A percentile compares a stretch with the other conserved stretches of the same genome.
These are phyloP conservation scores for Fraxinus excelsior DNA, from an alignment of 257 asterid genomes.

Conservation along the genomic window DNA sequence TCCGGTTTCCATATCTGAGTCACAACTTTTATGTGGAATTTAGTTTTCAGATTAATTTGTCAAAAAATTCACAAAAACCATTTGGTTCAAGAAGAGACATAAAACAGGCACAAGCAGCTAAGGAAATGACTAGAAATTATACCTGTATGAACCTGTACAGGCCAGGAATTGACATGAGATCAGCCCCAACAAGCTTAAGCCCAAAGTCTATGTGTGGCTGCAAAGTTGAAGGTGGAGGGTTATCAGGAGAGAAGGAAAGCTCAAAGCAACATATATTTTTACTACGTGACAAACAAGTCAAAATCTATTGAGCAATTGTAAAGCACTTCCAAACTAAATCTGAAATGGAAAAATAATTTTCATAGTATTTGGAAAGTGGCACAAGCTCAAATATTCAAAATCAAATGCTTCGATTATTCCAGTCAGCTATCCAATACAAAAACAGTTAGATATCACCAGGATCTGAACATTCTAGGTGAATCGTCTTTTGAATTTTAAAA, in stretches of 20 bases:
- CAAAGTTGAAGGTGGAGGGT: slow-evolving; percentile 29
- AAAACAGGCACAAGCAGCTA: slow-evolving; percentile 4
- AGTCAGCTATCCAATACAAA: slow-evolving; percentile 2
- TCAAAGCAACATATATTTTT: slow-evolving; percentile 12
- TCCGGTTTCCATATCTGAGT: neutral
- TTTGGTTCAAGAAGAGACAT: slow-evolving; percentile 7
- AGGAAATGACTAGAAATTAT: slow-evolving; percentile 15
- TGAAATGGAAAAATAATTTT: neutral
- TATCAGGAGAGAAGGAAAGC: slow-evolving; percentile 2
- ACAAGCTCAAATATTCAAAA: neutral
- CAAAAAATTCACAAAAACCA: slow-evolving; percentile 10
- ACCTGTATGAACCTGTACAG: slow-evolving; percentile 83
- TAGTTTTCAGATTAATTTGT: slow-evolving; percentile 8
- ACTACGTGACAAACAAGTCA: neutral
- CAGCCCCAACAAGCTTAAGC: slow-evolving; percentile 83
- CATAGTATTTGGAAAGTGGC: neutral
- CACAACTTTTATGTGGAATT: slow-evolving; percentile 3
- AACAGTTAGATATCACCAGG: neutral
- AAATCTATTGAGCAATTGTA: slow-evolving; percentile 15
- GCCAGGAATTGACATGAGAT: slow-evolving; percentile 98
- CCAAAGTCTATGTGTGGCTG: slow-evolving; percentile 99
- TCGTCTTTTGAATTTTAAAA: slow-evolving; percentile 6
- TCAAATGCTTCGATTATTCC: neutral
- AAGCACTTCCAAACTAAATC: neutral
- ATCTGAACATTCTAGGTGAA: neutral